Conservation (phyloP, 331 rosid genomes). For the Arachis monticola region DNA sequence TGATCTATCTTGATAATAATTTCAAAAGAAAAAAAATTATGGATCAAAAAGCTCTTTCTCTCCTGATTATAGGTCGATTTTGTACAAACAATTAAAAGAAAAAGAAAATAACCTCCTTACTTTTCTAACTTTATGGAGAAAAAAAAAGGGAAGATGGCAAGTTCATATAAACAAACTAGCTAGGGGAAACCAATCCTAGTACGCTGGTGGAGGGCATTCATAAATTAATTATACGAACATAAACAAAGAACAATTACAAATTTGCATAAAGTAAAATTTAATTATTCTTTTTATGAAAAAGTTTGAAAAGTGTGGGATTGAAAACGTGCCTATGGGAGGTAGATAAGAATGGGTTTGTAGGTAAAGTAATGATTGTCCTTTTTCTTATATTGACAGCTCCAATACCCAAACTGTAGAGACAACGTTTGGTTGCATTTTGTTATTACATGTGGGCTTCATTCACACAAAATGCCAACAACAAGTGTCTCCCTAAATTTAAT, state of each 20-base stretch:
- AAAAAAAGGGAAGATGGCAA: neutral
- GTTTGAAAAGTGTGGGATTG: conserved; percentile 9
- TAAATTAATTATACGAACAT: neutral
- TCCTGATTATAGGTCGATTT: no score
- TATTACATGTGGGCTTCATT: conserved; percentile 30
- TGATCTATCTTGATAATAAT: no score
- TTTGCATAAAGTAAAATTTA: neutral
- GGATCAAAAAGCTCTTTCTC: no score
- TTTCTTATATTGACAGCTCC: conserved; percentile 13
- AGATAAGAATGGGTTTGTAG: conserved; percentile 15
- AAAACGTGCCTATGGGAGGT: neutral
- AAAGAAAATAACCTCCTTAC: no score
- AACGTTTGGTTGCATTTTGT: conserved; percentile 25
- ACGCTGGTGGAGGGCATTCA: neutral
- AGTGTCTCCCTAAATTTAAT: neutral
- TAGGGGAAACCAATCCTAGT: conserved; percentile 2
- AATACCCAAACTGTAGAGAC: conserved; percentile 21
- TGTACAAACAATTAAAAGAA: no score
- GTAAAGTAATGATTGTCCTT: conserved; percentile 29
- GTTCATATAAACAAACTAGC: neutral
- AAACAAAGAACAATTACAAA: neutral
- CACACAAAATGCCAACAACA: conserved; percentile 19
- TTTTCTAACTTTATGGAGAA: no score
- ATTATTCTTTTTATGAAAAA: neutral
- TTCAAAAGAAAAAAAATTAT: no score